phyloP scores from a whole-genome alignment of 345 rosid species.

The Rhodomyrtus tomentosa region DNA sequence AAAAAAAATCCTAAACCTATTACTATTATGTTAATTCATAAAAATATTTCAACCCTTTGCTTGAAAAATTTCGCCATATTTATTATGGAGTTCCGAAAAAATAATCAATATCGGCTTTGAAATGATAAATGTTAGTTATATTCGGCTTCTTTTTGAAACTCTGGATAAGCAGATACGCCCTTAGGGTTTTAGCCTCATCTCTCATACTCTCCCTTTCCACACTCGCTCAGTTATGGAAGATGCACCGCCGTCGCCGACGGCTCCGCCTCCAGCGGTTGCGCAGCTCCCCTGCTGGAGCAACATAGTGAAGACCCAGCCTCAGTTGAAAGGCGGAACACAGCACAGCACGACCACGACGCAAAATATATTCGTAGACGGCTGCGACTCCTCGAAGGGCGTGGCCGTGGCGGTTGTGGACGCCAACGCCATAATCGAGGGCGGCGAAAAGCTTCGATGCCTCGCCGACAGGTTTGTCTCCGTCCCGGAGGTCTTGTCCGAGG shows the following conservation, averaged over 20 bases:
- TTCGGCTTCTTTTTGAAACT: not conserved
- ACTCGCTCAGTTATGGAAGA: slow-evolving; percentile 7
- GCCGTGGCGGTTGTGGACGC: slow-evolving; percentile 79
- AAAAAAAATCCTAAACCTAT: no score
- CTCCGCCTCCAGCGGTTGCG: slow-evolving; percentile 2
- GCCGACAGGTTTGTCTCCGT: slow-evolving; percentile 82
- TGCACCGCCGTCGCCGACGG: not conserved
- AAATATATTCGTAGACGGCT: slow-evolving; percentile 36
- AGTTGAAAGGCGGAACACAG: slow-evolving; percentile 7
- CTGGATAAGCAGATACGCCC: not conserved
- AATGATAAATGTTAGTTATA: not conserved
- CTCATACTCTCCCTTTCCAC: not conserved
- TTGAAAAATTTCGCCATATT: no score
- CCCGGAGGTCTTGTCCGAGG: slow-evolving; percentile 67
- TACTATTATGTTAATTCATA: no score
- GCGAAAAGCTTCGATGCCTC: slow-evolving; percentile 36
- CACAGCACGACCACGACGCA: slow-evolving; percentile 7
- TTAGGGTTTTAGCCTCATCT: not conserved
- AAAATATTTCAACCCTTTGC: no score
- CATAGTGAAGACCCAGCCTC: slow-evolving; percentile 39
- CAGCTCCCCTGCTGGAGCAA: slow-evolving; percentile 61
- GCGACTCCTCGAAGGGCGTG: slow-evolving; percentile 69
- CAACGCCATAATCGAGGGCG: slow-evolving; percentile 72
- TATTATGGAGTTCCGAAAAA: no score
- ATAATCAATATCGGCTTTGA: not conserved